A percentile compares a stretch with the other conserved stretches of the same genome.
Evolutionary conservation across 192 early-diverging fungal genomes (phyloP).

Genomic region (Thoreauomyces humboldtii): DNA sequence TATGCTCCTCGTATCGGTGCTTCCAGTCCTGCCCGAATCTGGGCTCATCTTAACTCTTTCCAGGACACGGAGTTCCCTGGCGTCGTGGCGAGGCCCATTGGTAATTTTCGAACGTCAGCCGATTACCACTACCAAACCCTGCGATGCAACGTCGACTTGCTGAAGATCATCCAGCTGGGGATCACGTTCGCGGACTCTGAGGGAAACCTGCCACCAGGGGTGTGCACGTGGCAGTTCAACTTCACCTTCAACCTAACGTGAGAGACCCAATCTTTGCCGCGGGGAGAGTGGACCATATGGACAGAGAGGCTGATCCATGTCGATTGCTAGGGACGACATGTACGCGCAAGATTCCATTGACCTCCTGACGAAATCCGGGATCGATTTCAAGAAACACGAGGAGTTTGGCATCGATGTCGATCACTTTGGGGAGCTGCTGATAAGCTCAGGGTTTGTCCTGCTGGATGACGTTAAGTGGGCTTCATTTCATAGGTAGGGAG

Average conservation of each 20-base stretch:
- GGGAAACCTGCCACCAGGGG: constrained; percentile 81
- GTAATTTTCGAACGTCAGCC: constrained; percentile 88
- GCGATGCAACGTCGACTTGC: constrained; percentile 95
- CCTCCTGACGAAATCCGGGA: constrained; percentile 92
- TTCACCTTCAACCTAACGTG: constrained; percentile 92
- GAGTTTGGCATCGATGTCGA: constrained; percentile 94
- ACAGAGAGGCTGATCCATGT: not conserved
- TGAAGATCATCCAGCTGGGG: constrained; percentile 97
- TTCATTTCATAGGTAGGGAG: constrained; percentile 87
- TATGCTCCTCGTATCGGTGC: not conserved
- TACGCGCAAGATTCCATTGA: constrained; percentile 99
- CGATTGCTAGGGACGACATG: constrained; percentile 81
- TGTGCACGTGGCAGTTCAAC: constrained; percentile 98
- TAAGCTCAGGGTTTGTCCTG: constrained; percentile 94
- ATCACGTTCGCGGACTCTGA: constrained; percentile 72
- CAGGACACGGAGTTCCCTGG: constrained; percentile 99
- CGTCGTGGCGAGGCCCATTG: constrained; percentile 97
- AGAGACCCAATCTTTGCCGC: no score
- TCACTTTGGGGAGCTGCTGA: constrained; percentile 96
- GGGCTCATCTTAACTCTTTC: constrained; percentile 11
- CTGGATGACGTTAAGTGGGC: constrained; percentile 95
- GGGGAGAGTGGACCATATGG: not conserved
- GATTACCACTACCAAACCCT: constrained; percentile 99
- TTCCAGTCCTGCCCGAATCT: not conserved
- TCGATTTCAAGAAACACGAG: constrained; percentile 96